Base-by-base conservation (phyloP, 1,284 basidiomycete species). In the Apiotrichum laibachii region DNA sequence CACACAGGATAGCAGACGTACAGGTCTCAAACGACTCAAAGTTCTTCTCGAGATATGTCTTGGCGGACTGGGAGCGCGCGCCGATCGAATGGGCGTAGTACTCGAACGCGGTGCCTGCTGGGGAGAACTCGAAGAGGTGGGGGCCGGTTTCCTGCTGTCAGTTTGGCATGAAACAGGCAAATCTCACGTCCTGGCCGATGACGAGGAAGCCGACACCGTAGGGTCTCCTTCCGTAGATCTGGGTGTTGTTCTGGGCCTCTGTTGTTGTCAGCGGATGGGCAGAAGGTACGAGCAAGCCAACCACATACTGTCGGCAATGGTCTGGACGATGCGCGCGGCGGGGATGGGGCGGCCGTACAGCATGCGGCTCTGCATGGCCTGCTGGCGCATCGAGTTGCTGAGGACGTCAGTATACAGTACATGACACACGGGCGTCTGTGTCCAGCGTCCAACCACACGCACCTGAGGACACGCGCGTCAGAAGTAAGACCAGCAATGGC, bases 131-230 rank as follows among this genome's bases (percentile, higher is more conserved):
- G 80, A 92, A 97, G 49, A 99, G 85, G 79, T 99, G 96, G 12
- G 96, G 94, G 1, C 96, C 96, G 34, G 88, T 87, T 72, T 91
- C 88, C 80, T 81, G 56, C 18, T 19, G 53, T 62, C 34, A 62
- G 53, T 37, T 40, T 15, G 7, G 7, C 22, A 21, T n/a, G 11
- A 16, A 4, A 45, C 18, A 10, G 16, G 9, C 11, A 1, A 12
- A 16, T 70, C 79, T 65, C 59, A 82, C 81, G 80, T 99, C 96
- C 72, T 90, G 86, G 10, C 96, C 96, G 68, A 96, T 90, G 66
- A 99, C 93, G 57, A 99, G 87, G 83, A 99, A 97, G 26, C 96
- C 96, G 10, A 99, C 96, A 76, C 96, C 96, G 72, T 99, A 99
- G 7, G 96, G 96, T 60, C 96, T 85, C 68, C 92, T 86, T 60